Percentiles rank a stretch among this genome's conserved stretches.
Evolutionary conservation across 257 asterid genomes (phyloP).

Genomic region (Avicennia marina): DNA sequence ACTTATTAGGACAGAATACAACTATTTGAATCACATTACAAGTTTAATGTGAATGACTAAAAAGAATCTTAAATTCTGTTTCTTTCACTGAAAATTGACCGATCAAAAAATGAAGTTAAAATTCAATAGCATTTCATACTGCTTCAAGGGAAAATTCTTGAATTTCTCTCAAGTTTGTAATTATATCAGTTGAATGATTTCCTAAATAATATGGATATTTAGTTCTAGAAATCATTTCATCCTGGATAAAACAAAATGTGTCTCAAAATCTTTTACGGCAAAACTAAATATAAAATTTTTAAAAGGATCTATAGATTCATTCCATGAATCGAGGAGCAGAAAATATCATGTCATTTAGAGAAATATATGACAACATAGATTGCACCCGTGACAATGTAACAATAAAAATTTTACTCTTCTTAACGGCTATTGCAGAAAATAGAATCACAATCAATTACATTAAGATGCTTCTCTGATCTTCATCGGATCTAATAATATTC

Average conservation of each 20-base stretch:
- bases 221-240: slow-evolving; percentile 4
- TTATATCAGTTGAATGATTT: neutral
- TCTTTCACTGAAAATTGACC: neutral
- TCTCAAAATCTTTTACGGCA: neutral
- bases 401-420: neutral
- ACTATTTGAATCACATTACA: slow-evolving; percentile 5
- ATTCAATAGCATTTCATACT: too few relatives aligned
- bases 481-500: slow-evolving; percentile 20
- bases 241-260: neutral
- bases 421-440: neutral
- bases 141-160: neutral
- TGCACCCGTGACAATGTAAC: neutral
- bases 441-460: neutral
- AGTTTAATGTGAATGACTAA: neutral
- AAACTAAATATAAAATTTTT: neutral
- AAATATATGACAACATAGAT: neutral
- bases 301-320: neutral
- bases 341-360: neutral
- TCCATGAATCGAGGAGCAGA: neutral
- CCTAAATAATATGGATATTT: neutral
- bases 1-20: neutral
- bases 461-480: slow-evolving; percentile 1
- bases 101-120: neutral
- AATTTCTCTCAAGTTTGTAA: neutral
- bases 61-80: neutral